Evolutionary conservation across 2,329 filamentous ascomycete genomes (phyloP).

Genomic region (Cyphellophora europaea): DNA sequence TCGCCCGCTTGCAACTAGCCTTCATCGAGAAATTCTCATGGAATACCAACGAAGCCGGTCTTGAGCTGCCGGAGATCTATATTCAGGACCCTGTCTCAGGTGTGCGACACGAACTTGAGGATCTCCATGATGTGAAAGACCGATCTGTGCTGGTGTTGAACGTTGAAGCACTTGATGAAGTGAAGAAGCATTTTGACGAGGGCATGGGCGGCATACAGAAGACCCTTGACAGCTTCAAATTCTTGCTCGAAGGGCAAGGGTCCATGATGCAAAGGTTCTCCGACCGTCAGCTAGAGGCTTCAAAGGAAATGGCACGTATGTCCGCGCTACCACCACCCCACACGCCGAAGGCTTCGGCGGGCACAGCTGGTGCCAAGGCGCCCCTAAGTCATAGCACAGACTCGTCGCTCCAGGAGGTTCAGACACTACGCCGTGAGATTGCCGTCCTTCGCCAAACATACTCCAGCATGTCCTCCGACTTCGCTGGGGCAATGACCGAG

Average conservation of each 20-base stretch:
- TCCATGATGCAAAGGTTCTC: constrained; percentile 76
- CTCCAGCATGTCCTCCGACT: constrained; percentile 78
- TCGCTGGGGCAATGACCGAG: constrained; percentile 75
- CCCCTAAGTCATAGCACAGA: constrained; percentile 6
- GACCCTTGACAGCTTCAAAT: constrained; percentile 78
- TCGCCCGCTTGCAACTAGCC: constrained; percentile 81
- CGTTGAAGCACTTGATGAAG: constrained; percentile 85
- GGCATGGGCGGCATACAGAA: constrained; percentile 70
- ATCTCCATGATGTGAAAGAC: constrained; percentile 87
- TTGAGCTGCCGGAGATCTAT: constrained; percentile 91
- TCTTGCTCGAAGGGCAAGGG: constrained; percentile 74
- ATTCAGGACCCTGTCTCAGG: constrained; percentile 94
- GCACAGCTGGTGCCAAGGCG: constrained; percentile 3
- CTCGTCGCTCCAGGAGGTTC: constrained; percentile 66
- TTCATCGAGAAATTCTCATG: constrained; percentile 99
- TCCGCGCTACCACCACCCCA: constrained; percentile 37
- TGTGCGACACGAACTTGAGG: constrained; percentile 92
- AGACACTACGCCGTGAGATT: constrained; percentile 74
- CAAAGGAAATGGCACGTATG: constrained; percentile 71
- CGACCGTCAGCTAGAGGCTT: constrained; percentile 79
- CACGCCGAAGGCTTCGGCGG: constrained; percentile 25
- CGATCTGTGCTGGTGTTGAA: constrained; percentile 91
- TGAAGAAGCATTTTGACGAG: constrained; percentile 93
- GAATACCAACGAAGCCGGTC: constrained; percentile 92
- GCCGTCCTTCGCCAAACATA: constrained; percentile 90